Conservation (phyloP, 495 filamentous ascomycete species). For the Aspergillus bertholletiae region DNA sequence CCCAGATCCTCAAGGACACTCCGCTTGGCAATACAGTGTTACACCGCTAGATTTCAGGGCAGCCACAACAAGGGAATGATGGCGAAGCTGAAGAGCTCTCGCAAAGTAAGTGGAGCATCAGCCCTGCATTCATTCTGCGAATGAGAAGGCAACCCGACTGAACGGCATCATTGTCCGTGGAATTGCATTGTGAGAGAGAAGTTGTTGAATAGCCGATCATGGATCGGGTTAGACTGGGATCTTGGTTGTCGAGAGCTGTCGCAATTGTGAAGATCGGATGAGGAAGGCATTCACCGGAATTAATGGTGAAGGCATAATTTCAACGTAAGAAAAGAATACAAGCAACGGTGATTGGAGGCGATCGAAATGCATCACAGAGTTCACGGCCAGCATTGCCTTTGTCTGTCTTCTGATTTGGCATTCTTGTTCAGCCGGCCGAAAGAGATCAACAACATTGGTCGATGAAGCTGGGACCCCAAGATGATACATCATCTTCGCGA, state of each 20-base stretch:
- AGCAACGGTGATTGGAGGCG: neutral
- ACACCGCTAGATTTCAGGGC: constrained; percentile 20
- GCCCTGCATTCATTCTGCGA: constrained; percentile 6
- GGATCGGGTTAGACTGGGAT: neutral
- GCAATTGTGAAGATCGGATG: neutral
- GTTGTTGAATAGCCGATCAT: neutral
- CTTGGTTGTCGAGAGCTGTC: neutral
- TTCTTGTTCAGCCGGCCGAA: constrained; percentile 13
- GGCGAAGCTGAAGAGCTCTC: constrained; percentile 1
- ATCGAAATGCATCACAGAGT: neutral
- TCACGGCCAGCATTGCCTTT: constrained; percentile 7
- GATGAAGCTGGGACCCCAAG: neutral
- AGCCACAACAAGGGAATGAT: constrained; percentile 7
- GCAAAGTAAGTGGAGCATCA: constrained; percentile 2
- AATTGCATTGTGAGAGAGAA: constrained; percentile 3
- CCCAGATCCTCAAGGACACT: constrained; percentile 1
- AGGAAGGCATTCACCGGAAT: too few relatives aligned
- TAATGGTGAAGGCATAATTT: neutral
- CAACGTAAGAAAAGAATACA: neutral
- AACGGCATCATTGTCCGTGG: neutral
- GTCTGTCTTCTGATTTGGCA: constrained; percentile 1
- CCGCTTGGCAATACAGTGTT: constrained; percentile 8
- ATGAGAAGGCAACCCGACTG: neutral
- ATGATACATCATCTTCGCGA: constrained; percentile 20
- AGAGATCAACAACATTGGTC: neutral